These are phyloP conservation scores for Phytophthora pluvialis DNA, from an alignment of 352 stramenopile species.

Conservation along the genomic window DNA sequence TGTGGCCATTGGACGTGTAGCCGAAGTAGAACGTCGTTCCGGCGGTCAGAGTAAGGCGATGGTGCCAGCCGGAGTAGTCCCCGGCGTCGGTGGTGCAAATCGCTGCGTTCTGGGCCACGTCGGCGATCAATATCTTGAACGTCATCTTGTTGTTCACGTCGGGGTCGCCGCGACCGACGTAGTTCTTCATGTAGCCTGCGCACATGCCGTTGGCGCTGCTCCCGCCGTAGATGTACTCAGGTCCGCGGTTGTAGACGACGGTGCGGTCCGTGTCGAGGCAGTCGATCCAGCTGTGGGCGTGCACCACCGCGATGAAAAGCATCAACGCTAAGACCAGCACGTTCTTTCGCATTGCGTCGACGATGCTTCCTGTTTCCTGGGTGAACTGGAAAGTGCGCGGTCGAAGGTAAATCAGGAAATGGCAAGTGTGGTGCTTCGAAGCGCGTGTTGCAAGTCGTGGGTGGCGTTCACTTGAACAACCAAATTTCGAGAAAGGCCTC, in stretches of 20 bases:
- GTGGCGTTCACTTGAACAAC: constrained; percentile 15
- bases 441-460: constrained; percentile 6
- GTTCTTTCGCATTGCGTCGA: constrained; percentile 22
- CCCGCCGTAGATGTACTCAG: constrained; percentile 64
- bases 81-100: constrained; percentile 39
- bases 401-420: constrained; percentile 26
- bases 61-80: constrained; percentile 50
- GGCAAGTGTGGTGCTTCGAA: constrained; percentile 14
- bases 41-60: constrained; percentile 46
- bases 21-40: constrained; percentile 63
- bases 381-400: constrained; percentile 19
- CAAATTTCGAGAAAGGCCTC: constrained; percentile 30
- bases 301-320: constrained; percentile 21
- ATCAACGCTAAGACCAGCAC: constrained; percentile 17
- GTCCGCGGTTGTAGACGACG: constrained; percentile 63
- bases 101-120: constrained; percentile 41
- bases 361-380: neutral
- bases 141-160: constrained; percentile 49
- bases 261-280: constrained; percentile 66
- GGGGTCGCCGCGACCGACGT: constrained; percentile 51
- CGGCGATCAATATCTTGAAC: constrained; percentile 65
- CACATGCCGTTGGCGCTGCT: constrained; percentile 52
- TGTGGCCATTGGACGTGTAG: constrained; percentile 73
- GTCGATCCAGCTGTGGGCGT: constrained; percentile 73
- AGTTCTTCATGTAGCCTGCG: constrained; percentile 73